phyloP scores from a whole-genome alignment of 75 land plant species.

The Isoetes taiwanensis region DNA sequence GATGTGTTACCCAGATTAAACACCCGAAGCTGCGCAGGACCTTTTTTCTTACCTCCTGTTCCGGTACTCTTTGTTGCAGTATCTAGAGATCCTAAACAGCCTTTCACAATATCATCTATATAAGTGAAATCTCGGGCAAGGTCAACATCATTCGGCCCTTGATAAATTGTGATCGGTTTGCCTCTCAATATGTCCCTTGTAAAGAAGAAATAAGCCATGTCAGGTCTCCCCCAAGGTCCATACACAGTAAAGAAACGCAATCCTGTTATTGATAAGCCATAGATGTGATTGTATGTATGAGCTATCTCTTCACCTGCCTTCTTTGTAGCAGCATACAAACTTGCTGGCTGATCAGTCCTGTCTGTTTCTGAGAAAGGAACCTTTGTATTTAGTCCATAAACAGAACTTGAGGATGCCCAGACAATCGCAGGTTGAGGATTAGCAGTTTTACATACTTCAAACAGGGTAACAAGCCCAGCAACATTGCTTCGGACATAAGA shows the following conservation, averaged over 20 bases:
- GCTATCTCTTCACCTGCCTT: constrained; percentile 68
- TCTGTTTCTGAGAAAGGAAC: constrained; percentile 56
- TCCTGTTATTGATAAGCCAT: constrained; percentile 61
- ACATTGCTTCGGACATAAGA: constrained; percentile 64
- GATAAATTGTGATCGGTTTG: constrained; percentile 31
- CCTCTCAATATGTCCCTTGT: constrained; percentile 36
- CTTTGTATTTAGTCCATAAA: constrained; percentile 60
- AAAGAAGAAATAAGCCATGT: constrained; percentile 60
- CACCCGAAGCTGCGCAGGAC: constrained; percentile 40
- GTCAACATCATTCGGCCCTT: constrained; percentile 36
- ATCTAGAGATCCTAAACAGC: constrained; percentile 40
- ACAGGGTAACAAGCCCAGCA: constrained; percentile 52
- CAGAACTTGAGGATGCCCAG: constrained; percentile 82
- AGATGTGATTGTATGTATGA: constrained; percentile 67
- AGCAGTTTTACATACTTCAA: constrained; percentile 52
- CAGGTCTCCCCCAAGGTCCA: constrained; percentile 56
- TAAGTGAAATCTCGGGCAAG: constrained; percentile 55
- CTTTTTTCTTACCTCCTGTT: constrained; percentile 48
- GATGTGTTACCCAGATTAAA: constrained; percentile 29
- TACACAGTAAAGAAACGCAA: constrained; percentile 51
- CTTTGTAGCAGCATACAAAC: constrained; percentile 67
- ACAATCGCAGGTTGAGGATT: constrained; percentile 65
- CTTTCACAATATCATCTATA: constrained; percentile 53
- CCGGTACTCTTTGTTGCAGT: constrained; percentile 55
- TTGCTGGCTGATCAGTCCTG: constrained; percentile 62